Evolutionary conservation across 495 filamentous ascomycete species (phyloP), one percentile per base, ranked within the genome.

Genomic region (Neurospora discreta): DNA sequence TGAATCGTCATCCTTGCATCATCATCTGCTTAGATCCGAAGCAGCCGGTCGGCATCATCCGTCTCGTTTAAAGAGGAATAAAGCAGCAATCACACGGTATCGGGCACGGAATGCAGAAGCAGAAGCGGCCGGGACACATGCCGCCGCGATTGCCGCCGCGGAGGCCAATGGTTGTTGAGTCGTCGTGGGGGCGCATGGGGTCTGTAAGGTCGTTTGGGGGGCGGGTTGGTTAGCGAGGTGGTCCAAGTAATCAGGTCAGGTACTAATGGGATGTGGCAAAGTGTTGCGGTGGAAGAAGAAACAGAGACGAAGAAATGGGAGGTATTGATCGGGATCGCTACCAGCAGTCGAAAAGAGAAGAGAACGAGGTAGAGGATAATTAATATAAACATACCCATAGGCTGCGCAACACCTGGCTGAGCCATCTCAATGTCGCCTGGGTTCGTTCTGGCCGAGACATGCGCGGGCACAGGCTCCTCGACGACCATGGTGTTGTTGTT

Each of bases 51-150:
- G n/a, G n/a, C n/a, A n/a, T 9, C 33, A 3, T 33, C 33, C 33
- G 33, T 33, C 33, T 33, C 33, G 33, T 3, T 60, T 65, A 65
- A 4, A 65, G 52, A 33, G 52, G 52, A 58, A 84, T 83, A 33
- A 84, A 80, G 68, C 81, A 82, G 74, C 76, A 84, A 70, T 84
- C 80, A 71, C 80, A 82, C 2, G 81, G 81, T 30, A 84, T 58
- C 26, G 82, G 82, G 75, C 82, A 84, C 2, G 82, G 82, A 23
- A 84, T 76, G 68, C 78, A 80, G 78, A 84, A 84, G 74, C 82
- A 84, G 72, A 84, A 84, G 3, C 81, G 78, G 11, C 82, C 82
- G 1, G 82, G 82, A 40, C 82, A 84, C 15, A 67, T 44, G 1
- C 73, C 71, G 39, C 81, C 70, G 18, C 81, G 77, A 2, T 81